Percentiles rank a stretch among this genome's conserved stretches.
phyloP scores from a whole-genome alignment of 371 early-diverging fungal genomes.

The Mucor racemosus region DNA sequence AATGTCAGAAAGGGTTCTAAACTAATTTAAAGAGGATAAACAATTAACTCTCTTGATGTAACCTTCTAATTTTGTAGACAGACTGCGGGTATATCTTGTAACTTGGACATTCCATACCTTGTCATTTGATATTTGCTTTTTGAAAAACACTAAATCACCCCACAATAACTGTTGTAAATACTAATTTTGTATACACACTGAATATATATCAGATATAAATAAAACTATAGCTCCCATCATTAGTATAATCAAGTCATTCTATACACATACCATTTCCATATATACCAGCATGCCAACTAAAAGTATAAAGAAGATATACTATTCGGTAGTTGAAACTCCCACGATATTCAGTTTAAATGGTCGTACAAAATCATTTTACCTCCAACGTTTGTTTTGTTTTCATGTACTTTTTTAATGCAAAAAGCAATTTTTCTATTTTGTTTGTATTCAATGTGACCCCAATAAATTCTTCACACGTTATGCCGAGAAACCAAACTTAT shows the following conservation, averaged over 20 bases:
- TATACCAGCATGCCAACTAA: neutral
- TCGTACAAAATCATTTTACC: neutral
- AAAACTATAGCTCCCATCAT: neutral
- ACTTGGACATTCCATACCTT: neutral
- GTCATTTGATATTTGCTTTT: neutral
- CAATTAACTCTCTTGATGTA: too few species aligned
- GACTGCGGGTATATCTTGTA: neutral
- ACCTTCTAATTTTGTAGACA: too few species aligned
- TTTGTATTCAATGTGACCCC: neutral
- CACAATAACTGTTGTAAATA: neutral
- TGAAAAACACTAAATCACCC: neutral
- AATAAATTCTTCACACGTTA: neutral
- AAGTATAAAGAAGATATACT: neutral
- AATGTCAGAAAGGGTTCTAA: too few species aligned
- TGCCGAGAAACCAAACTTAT: neutral
- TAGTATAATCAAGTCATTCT: neutral
- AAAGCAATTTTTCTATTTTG: neutral
- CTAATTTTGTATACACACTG: neutral
- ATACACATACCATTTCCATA: neutral
- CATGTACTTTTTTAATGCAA: neutral
- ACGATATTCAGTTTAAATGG: neutral
- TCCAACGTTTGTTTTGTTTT: neutral
- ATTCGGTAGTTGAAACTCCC: neutral
- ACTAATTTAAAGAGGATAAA: too few species aligned
- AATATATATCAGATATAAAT: too few species aligned